phyloP scores from a whole-genome alignment of 164 flowering plant genomes.

The Chimonanthus praecox region DNA sequence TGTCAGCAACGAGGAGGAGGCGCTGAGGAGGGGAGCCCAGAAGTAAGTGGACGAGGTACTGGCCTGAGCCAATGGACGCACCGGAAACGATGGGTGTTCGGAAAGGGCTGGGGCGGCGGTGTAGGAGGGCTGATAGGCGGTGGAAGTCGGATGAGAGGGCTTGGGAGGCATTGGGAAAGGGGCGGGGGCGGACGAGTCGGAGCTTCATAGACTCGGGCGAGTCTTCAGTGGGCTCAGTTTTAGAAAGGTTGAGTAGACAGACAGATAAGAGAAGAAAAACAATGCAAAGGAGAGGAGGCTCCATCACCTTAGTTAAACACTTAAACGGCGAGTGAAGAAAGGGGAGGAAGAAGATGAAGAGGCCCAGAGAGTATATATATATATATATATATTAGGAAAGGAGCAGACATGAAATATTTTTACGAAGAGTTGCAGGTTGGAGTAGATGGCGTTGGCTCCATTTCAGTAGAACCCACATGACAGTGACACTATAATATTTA shows the following conservation, averaged over 20 bases:
- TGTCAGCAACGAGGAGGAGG: slow-evolving; percentile 69
- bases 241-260: background rate
- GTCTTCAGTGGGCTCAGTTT: background rate
- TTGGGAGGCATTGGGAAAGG: background rate
- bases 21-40: slow-evolving; percentile 69
- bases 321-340: background rate
- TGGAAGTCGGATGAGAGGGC: slow-evolving; percentile 3
- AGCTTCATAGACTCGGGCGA: background rate
- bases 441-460: no score
- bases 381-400: no score
- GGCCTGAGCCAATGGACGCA: slow-evolving; percentile 27
- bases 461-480: no score
- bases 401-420: no score
- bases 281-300: background rate
- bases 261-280: background rate
- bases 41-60: slow-evolving; percentile 36
- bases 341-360: background rate
- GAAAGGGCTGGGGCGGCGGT: background rate
- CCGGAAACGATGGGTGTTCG: slow-evolving; percentile 22
- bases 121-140: slow-evolving; percentile 1
- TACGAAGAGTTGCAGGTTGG: no score
- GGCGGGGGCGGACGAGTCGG: slow-evolving; percentile 2
- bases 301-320: no score
- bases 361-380: background rate
- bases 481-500: no score